phyloP scores from a whole-genome alignment of 1,139 yeast species.

The Pichia sp. region DNA sequence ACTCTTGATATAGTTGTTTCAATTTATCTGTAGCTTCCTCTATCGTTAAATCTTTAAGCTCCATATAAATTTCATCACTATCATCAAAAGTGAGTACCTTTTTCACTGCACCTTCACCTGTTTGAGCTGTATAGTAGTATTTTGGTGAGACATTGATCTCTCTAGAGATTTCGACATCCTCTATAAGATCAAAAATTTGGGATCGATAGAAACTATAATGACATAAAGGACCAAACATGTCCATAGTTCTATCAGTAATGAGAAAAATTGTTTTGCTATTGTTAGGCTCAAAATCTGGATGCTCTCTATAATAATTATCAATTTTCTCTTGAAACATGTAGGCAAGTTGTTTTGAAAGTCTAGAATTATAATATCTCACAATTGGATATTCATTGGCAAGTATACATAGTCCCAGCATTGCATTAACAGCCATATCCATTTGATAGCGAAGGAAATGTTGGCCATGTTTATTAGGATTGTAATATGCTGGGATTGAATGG shows the following conservation, averaged over 20 bases:
- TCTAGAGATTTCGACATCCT: conserved; percentile 41
- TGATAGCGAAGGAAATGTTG: conserved; percentile 52
- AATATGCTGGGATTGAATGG: conserved; percentile 66
- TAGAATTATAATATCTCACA: conserved; percentile 67
- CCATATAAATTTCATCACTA: conserved; percentile 21
- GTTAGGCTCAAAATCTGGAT: conserved; percentile 58
- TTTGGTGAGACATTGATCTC: conserved; percentile 33
- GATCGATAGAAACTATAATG: conserved; percentile 96
- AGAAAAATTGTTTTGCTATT: conserved; percentile 61
- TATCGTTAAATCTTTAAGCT: conserved; percentile 20
- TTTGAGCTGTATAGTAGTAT: conserved; percentile 55
- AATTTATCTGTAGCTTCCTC: conserved; percentile 9
- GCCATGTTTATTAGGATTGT: conserved; percentile 64
- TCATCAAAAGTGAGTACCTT: conserved; percentile 21
- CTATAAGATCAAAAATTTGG: conserved; percentile 63
- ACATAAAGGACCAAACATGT: conserved; percentile 72
- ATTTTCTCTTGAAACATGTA: conserved; percentile 60
- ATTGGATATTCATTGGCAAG: conserved; percentile 85
- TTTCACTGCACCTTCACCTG: conserved; percentile 37
- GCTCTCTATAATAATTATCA: conserved; percentile 65
- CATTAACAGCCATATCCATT: conserved; percentile 50
- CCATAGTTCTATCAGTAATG: conserved; percentile 77
- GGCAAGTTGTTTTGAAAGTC: conserved; percentile 70
- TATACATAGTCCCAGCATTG: conserved; percentile 65
- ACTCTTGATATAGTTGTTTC: conserved; percentile 12